phyloP scores from a whole-genome alignment of 1,139 yeast genomes.

The Pichia terricola region DNA sequence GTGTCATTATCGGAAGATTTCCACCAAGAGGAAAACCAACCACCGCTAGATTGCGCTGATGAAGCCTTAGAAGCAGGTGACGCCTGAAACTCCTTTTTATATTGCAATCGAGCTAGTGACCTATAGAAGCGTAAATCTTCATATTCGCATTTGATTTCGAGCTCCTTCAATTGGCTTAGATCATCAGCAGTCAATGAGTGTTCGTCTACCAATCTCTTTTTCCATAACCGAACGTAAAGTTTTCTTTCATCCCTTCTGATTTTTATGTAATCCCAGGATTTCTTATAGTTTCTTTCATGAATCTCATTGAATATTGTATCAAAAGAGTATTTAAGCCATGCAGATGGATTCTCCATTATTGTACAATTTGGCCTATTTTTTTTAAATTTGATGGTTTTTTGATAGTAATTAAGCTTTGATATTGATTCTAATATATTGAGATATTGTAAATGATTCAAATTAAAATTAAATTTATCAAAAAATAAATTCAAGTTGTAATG shows the following conservation, averaged over 20 bases:
- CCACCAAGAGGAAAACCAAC: slow-evolving; percentile 63
- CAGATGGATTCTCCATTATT: slow-evolving; percentile 57
- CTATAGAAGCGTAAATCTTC: slow-evolving; percentile 84
- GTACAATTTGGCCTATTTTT: slow-evolving; percentile 56
- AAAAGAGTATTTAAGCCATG: slow-evolving; percentile 80
- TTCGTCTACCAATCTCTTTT: slow-evolving; percentile 29
- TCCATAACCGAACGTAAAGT: slow-evolving; percentile 64
- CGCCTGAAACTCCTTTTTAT: slow-evolving; percentile 42
- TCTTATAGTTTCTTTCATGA: slow-evolving; percentile 66
- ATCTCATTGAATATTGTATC: slow-evolving; percentile 66
- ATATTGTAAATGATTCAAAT: slow-evolving; percentile 78
- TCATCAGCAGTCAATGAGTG: slow-evolving; percentile 28
- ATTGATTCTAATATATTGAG: slow-evolving; percentile 74
- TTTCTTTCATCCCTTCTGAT: slow-evolving; percentile 64
- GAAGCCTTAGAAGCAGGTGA: not conserved
- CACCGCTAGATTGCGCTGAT: slow-evolving; percentile 19
- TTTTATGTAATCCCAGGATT: slow-evolving; percentile 84
- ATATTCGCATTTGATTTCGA: slow-evolving; percentile 54
- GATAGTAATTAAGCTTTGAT: slow-evolving; percentile 71
- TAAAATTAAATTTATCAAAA: slow-evolving; percentile 82
- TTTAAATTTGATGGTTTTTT: slow-evolving; percentile 67
- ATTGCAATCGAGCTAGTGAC: slow-evolving; percentile 61
- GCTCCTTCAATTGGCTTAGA: slow-evolving; percentile 32
- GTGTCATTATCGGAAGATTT: slow-evolving; percentile 18
- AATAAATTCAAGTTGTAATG: slow-evolving; percentile 67